Percentiles rank a stretch among this genome's conserved stretches.
These are phyloP conservation scores for Chlorella sp. DNA, from an alignment of 139 green algal genomes.

Conservation along the genomic window DNA sequence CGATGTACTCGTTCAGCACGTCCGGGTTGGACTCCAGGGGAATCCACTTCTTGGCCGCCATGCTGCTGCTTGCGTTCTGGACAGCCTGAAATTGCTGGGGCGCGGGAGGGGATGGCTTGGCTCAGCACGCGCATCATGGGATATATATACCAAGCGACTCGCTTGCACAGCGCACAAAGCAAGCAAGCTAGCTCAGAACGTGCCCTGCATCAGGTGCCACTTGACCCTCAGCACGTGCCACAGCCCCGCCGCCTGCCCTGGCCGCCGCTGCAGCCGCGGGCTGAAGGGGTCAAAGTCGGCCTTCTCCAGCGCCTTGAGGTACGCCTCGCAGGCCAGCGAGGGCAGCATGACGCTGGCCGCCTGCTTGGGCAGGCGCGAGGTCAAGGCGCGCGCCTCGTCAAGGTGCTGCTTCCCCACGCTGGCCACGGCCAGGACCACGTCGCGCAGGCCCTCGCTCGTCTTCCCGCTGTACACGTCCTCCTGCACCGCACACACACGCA, in stretches of 20 bases:
- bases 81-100: no score
- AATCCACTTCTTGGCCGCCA: conserved; percentile 61
- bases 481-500: no score
- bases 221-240: conserved; percentile 56
- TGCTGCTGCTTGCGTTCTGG: no score
- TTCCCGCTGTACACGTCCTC: conserved; percentile 35
- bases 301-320: conserved; percentile 57
- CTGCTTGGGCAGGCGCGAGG: conserved; percentile 3
- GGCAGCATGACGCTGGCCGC: conserved; percentile 48
- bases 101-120: no score
- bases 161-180: background rate
- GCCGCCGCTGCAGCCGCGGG: conserved; percentile 16
- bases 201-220: conserved; percentile 39
- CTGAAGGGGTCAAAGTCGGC: conserved; percentile 60
- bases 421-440: conserved; percentile 51
- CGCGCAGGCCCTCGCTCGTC: conserved; percentile 40
- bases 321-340: conserved; percentile 36
- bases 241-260: conserved; percentile 38
- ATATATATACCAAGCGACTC: no score
- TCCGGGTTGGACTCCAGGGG: conserved; percentile 86
- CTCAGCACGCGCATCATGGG: no score
- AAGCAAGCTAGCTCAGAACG: conserved; percentile 6
- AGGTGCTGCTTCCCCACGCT: conserved; percentile 56
- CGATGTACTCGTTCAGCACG: conserved; percentile 67
- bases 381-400: conserved; percentile 47